Percentiles rank a stretch among this genome's conserved stretches.
These are phyloP conservation scores for Stephania cephalantha DNA, from an alignment of 164 flowering plant genomes.

Conservation along the genomic window DNA sequence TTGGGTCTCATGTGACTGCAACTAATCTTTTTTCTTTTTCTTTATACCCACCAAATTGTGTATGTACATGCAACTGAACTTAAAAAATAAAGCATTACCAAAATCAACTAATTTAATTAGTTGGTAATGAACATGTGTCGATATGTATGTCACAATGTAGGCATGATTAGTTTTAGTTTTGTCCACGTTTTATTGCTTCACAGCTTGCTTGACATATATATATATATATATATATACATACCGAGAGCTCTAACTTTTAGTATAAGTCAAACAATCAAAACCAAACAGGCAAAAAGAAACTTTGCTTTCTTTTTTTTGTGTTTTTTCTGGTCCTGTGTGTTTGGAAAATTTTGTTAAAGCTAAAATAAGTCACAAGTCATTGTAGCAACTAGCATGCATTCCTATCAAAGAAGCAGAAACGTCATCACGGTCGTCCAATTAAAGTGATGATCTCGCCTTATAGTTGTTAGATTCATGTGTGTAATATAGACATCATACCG, in stretches of 20 bases:
- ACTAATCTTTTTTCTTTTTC: background rate
- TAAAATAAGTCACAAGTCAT: background rate
- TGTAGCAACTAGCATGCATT: no score
- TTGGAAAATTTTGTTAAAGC: background rate
- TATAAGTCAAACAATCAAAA: slow-evolving; percentile 1
- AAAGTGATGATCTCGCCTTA: background rate
- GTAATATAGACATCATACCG: background rate
- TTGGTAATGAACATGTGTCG: background rate
- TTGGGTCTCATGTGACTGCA: background rate
- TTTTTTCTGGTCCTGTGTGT: background rate
- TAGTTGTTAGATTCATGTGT: background rate
- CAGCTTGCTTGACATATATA: background rate
- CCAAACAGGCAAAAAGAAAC: no score
- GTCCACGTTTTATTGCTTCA: background rate
- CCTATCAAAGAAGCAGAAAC: background rate
- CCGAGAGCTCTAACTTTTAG: background rate
- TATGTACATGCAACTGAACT: no score
- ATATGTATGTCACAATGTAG: no score
- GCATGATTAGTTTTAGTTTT: background rate
- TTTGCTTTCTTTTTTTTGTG: background rate
- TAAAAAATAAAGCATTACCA: no score
- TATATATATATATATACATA: no score
- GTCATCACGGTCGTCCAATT: background rate
- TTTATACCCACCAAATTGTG: background rate
- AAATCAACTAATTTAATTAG: background rate